Percentiles rank a stretch among this genome's conserved stretches.
These are phyloP conservation scores for Basipetospora chlamydospora DNA, from an alignment of 2,329 filamentous ascomycete species.

Conservation along the genomic window DNA sequence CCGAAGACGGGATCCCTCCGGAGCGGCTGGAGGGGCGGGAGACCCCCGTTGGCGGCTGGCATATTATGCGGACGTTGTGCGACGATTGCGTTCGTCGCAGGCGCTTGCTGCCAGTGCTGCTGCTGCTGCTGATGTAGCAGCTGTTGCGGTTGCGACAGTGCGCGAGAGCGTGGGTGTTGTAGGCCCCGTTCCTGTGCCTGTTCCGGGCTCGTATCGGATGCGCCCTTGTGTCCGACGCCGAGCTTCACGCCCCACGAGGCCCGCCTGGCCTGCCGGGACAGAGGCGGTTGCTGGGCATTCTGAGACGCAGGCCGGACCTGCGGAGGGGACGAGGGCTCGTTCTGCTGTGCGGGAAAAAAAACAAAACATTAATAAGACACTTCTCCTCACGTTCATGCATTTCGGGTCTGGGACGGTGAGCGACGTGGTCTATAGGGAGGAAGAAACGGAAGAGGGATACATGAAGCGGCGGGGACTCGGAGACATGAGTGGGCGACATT, in stretches of 20 bases:
- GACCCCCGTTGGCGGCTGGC: not conserved
- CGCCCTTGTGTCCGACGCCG: slow-evolving; percentile 13
- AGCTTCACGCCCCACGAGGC: slow-evolving; percentile 29
- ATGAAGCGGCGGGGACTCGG: slow-evolving; percentile 6
- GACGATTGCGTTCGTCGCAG: too few relatives aligned
- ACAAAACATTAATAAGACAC: slow-evolving; percentile 19
- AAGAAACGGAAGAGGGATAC: not conserved
- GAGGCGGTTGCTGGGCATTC: slow-evolving; percentile 15
- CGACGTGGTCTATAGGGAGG: not conserved
- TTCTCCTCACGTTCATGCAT: not conserved
- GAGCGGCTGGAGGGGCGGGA: slow-evolving; percentile 5
- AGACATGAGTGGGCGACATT: slow-evolving; percentile 3
- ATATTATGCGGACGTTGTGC: too few relatives aligned
- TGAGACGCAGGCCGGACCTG: slow-evolving; percentile 16
- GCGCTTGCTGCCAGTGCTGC: slow-evolving; percentile 5
- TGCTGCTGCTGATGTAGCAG: slow-evolving; percentile 5
- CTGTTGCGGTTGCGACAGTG: too few relatives aligned
- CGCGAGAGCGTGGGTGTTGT: too few relatives aligned
- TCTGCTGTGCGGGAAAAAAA: slow-evolving; percentile 16
- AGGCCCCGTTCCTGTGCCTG: too few relatives aligned
- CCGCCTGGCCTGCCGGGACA: slow-evolving; percentile 10
- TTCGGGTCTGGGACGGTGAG: not conserved
- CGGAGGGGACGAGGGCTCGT: slow-evolving; percentile 19
- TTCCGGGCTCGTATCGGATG: slow-evolving; percentile 3
- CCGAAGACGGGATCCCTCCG: slow-evolving; percentile 7